These are phyloP conservation scores for Micromonas pusilla DNA, from an alignment of 139 green algal genomes.

Conservation along the genomic window DNA sequence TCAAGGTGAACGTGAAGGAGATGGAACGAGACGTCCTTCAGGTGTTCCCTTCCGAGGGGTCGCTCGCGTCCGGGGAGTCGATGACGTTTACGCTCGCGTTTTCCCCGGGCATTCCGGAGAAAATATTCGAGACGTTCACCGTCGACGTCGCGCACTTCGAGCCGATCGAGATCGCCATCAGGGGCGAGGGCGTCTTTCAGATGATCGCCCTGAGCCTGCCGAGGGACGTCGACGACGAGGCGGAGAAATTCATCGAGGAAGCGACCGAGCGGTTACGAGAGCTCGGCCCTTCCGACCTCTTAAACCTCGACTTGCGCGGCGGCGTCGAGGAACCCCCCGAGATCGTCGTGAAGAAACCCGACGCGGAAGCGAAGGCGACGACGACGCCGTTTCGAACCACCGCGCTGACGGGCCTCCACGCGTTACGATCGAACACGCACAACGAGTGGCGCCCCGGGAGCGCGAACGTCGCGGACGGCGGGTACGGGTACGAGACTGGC, in stretches of 20 bases:
- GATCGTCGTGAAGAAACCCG: too few relatives aligned
- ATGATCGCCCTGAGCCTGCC: slow-evolving; percentile 50
- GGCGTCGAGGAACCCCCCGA: too few relatives aligned
- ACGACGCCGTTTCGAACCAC: too few relatives aligned
- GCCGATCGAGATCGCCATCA: slow-evolving; percentile 51
- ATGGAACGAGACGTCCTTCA: slow-evolving; percentile 45
- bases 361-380: too few relatives aligned
- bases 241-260: slow-evolving; percentile 23
- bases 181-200: slow-evolving; percentile 60
- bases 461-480: too few relatives aligned
- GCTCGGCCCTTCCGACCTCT: not conserved
- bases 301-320: too few relatives aligned
- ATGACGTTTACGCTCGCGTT: slow-evolving; percentile 50
- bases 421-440: too few relatives aligned
- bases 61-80: slow-evolving; percentile 43
- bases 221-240: slow-evolving; percentile 41
- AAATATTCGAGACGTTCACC: slow-evolving; percentile 55
- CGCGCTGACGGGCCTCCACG: too few relatives aligned
- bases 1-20: slow-evolving; percentile 45
- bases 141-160: slow-evolving; percentile 74
- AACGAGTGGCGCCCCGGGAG: too few relatives aligned
- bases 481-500: too few relatives aligned
- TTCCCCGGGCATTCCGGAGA: slow-evolving; percentile 50
- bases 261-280: not conserved
- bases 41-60: slow-evolving; percentile 38